phyloP scores from a whole-genome alignment of 345 rosid genomes.

The Eucalyptus fibrosa region DNA sequence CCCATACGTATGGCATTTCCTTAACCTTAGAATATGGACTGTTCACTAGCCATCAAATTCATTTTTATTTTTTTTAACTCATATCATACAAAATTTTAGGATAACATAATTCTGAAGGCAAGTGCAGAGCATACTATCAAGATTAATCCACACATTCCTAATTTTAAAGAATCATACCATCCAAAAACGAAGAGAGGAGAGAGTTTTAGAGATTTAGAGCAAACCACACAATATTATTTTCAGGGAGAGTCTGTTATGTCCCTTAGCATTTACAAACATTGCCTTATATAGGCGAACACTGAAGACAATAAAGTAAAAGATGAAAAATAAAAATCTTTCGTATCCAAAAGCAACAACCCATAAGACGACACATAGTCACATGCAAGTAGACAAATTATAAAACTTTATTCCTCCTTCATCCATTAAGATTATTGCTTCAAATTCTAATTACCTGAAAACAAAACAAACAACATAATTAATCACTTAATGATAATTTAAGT shows the following conservation, averaged over 20 bases:
- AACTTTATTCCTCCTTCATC: not conserved
- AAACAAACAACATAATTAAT: not conserved
- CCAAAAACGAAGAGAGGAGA: too few species aligned
- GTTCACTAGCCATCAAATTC: accelerated
- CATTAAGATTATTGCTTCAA: not conserved
- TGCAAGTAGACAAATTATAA: not conserved
- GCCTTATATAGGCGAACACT: too few species aligned
- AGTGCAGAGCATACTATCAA: too few species aligned
- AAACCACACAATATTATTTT: too few species aligned
- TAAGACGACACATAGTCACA: too few species aligned
- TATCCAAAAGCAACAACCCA: not conserved
- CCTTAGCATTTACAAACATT: too few species aligned
- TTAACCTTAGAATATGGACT: accelerated
- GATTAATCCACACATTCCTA: too few species aligned
- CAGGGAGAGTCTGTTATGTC: accelerated
- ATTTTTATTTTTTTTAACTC: too few species aligned
- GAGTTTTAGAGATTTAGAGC: too few species aligned
- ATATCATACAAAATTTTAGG: too few species aligned
- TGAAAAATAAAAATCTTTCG: accelerated
- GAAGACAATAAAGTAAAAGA: not conserved
- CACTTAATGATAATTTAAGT: not conserved
- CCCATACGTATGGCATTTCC: too few species aligned
- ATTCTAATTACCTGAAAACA: not conserved
- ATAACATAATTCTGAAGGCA: accelerated
- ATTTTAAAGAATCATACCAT: too few species aligned